Evolutionary conservation across 2,329 filamentous ascomycete genomes (phyloP).

Genomic region (Colletotrichum melonis): DNA sequence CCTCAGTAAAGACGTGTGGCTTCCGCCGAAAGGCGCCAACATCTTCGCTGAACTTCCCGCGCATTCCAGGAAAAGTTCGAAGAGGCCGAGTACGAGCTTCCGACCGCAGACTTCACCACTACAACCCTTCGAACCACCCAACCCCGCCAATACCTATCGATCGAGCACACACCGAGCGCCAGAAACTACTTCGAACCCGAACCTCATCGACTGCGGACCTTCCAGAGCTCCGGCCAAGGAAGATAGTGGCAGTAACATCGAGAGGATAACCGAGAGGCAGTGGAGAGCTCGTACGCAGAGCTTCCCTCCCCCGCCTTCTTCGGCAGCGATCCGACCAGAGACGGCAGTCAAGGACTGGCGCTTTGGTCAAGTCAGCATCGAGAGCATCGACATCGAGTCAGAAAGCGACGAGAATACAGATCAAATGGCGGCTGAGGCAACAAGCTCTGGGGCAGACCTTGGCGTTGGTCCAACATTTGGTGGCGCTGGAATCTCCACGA

Average conservation of each 20-base stretch:
- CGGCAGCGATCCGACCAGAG: constrained; percentile 57
- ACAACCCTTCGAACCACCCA: constrained; percentile 32
- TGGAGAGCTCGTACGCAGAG: constrained; percentile 53
- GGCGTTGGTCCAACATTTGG: constrained; percentile 66
- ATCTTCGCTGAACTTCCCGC: constrained; percentile 68
- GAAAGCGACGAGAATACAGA: constrained; percentile 42
- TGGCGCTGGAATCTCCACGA: constrained; percentile 79
- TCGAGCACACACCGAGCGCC: neutral
- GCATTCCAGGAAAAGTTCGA: constrained; percentile 50
- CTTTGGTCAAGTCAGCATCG: constrained; percentile 81
- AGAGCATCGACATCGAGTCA: constrained; percentile 78
- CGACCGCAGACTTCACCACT: constrained; percentile 32
- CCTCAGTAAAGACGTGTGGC: constrained; percentile 54
- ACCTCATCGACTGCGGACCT: constrained; percentile 63
- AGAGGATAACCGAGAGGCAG: constrained; percentile 53
- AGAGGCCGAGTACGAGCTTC: neutral
- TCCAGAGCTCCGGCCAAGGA: constrained; percentile 47
- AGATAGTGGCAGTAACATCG: constrained; percentile 47
- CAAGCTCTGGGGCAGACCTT: constrained; percentile 61
- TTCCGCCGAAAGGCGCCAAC: constrained; percentile 58
- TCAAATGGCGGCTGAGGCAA: constrained; percentile 49
- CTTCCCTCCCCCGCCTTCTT: constrained; percentile 55
- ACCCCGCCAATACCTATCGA: constrained; percentile 20
- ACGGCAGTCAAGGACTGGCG: constrained; percentile 78
- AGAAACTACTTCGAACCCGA: constrained; percentile 34